A percentile compares a stretch with the other conserved stretches of the same genome.
Evolutionary conservation across 495 filamentous ascomycete genomes (phyloP).

Genomic region (Amphirosellinia nigrospora): DNA sequence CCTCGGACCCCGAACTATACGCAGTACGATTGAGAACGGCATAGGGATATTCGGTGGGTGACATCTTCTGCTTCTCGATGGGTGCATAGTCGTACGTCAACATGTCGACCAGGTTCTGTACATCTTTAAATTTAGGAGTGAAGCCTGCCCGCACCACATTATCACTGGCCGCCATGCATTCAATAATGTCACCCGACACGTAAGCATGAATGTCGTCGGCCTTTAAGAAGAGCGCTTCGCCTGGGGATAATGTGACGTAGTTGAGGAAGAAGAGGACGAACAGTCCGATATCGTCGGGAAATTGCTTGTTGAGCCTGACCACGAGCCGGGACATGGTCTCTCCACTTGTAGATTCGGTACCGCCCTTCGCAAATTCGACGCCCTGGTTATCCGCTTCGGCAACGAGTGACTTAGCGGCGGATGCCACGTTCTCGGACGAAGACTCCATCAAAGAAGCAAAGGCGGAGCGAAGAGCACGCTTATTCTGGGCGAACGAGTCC

Average conservation of each 20-base stretch:
- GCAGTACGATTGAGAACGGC: constrained; percentile 76
- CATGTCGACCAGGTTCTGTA: constrained; percentile 87
- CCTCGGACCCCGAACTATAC: constrained; percentile 73
- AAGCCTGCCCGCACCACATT: constrained; percentile 98
- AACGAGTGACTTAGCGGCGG: constrained; percentile 70
- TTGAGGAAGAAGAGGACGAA: constrained; percentile 62
- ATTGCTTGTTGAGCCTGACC: constrained; percentile 68
- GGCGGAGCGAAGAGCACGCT: constrained; percentile 73
- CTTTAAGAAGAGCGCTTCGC: constrained; percentile 94
- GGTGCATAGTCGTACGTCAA: constrained; percentile 94
- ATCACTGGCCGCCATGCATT: constrained; percentile 98
- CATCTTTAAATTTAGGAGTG: constrained; percentile 98
- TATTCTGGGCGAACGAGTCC: constrained; percentile 65
- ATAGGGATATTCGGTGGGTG: constrained; percentile 81
- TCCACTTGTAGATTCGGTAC: constrained; percentile 64
- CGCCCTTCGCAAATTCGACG: constrained; percentile 66
- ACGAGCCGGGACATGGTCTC: constrained; percentile 78
- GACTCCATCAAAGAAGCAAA: constrained; percentile 85
- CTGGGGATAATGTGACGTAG: constrained; percentile 67
- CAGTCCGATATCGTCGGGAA: constrained; percentile 55
- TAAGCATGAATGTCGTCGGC: constrained; percentile 98
- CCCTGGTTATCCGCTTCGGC: constrained; percentile 69
- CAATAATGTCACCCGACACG: constrained; percentile 93
- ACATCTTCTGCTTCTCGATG: constrained; percentile 92
- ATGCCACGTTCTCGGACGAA: constrained; percentile 65